Evolutionary conservation across 2,329 filamentous ascomycete species (phyloP), one percentile per base, ranked within the genome.

Genomic region (Neofusicoccum umdonicola): DNA sequence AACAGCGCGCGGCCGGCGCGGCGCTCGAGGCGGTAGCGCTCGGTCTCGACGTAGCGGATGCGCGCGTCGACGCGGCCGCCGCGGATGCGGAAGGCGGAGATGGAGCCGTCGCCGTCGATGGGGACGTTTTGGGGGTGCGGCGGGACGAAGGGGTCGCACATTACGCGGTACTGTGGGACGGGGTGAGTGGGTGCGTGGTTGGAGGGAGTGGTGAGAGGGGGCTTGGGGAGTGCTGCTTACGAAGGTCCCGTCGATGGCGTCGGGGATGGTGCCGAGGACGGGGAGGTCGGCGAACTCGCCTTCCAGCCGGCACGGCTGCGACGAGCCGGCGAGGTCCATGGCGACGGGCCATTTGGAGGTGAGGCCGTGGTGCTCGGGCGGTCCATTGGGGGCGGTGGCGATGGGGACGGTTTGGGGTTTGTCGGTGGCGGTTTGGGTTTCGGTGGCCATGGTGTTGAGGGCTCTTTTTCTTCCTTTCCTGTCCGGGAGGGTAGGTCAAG

Each of bases 21-120:
- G 4, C 66, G 69, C 57, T 77, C 75, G 2, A 69, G 66, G 31
- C 64, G 66, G 41, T 71, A 72, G 3, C 72, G 63, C 52, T 77
- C 74, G 0, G 73, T 77, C 15, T 70, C 64, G 17, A 77, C 68
- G 66, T 76, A 77, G 17, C 68, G 63, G 42, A 74, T 72, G 51
- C 72, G 71, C 64, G 76, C 72, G 56, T 72, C 54, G 66, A 73
- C 65, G 66, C 61, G 68, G 0, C 74, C 75, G n/a, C 73, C 63
- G 22, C 73, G 62, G 42, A 77, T 69, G 0, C 70, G 68, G 56
- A 77, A 75, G 0, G 75, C 75, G 17, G 67, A 69, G 9, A 77
- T 68, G 47, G 67, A 67, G 2, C 75, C 75, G 52, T 77, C 73
- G 7, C 74, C 75, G 52, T 73, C 73, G 63, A 77, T 54, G 2